Conservation (phyloP, 2,329 filamentous ascomycete species). For the Epichloe gansuensis region DNA sequence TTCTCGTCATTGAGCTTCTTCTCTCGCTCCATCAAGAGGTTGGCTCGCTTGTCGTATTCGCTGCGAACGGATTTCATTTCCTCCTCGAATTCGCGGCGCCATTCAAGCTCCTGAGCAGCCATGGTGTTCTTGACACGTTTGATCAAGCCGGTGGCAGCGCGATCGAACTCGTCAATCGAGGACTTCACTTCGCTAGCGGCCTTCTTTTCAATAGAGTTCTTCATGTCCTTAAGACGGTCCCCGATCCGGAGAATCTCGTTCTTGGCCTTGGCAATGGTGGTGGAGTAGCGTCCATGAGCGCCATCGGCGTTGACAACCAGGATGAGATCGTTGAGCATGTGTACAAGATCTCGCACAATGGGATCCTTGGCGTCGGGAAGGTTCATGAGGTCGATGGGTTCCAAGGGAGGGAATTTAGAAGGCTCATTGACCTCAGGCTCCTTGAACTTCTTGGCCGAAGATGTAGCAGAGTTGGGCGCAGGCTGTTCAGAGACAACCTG, state of each 20-base stretch:
- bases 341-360: conserved; percentile 83
- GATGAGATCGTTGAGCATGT: conserved; percentile 93
- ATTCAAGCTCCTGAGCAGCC: conserved; percentile 65
- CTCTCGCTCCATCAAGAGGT: conserved; percentile 66
- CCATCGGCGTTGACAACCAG: conserved; percentile 82
- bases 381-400: conserved; percentile 65
- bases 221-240: conserved; percentile 62
- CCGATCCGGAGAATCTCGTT: conserved; percentile 66
- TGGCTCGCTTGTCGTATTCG: conserved; percentile 68
- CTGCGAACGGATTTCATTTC: conserved; percentile 71
- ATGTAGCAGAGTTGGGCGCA: conserved; percentile 13
- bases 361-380: conserved; percentile 69
- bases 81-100: conserved; percentile 73
- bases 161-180: conserved; percentile 68
- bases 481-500: conserved; percentile 6
- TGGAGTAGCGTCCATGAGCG: conserved; percentile 62
- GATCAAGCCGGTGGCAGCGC: conserved; percentile 76
- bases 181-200: conserved; percentile 64
- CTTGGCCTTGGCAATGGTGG: conserved; percentile 76
- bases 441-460: conserved; percentile 29
- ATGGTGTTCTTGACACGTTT: conserved; percentile 76
- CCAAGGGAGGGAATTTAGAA: conserved; percentile 47
- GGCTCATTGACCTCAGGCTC: conserved; percentile 53
- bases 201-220: conserved; percentile 52
- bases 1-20: conserved; percentile 71